These are phyloP conservation scores for Fusarium sororula DNA, from an alignment of 2,329 filamentous ascomycete genomes.

Conservation along the genomic window DNA sequence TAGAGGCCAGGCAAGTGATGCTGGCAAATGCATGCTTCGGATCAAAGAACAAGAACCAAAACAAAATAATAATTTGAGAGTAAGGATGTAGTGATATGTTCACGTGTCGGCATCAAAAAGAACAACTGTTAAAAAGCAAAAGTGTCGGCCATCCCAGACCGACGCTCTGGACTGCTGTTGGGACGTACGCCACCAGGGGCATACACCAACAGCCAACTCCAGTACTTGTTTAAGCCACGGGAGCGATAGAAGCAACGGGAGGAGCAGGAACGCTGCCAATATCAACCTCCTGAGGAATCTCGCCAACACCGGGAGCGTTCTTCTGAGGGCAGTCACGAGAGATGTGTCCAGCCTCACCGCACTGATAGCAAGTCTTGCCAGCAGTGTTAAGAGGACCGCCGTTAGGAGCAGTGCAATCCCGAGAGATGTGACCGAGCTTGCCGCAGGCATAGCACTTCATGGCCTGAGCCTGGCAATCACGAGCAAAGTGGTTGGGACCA, in stretches of 20 bases:
- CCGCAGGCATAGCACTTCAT: slow-evolving; percentile 99
- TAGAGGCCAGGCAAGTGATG: slow-evolving; percentile 40
- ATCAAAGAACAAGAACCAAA: slow-evolving; percentile 45
- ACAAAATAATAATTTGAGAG: slow-evolving; percentile 42
- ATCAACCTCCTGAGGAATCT: slow-evolving; percentile 57
- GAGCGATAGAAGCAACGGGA: slow-evolving; percentile 57
- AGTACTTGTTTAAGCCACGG: slow-evolving; percentile 48
- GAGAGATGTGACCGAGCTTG: slow-evolving; percentile 92
- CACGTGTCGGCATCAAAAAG: slow-evolving; percentile 44
- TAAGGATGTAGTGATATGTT: slow-evolving; percentile 40
- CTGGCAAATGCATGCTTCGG: slow-evolving; percentile 44
- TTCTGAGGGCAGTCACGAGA: slow-evolving; percentile 91
- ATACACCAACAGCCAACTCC: slow-evolving; percentile 20
- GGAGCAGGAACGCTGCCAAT: slow-evolving; percentile 53
- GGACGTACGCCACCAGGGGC: slow-evolving; percentile 1
- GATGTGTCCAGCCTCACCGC: slow-evolving; percentile 94
- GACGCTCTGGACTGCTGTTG: slow-evolving; percentile 15
- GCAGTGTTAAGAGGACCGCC: slow-evolving; percentile 94
- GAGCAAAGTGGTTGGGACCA: slow-evolving; percentile 96
- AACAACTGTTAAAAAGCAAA: slow-evolving; percentile 39
- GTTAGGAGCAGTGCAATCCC: slow-evolving; percentile 95
- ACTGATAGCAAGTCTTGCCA: slow-evolving; percentile 99
- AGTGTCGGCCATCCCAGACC: slow-evolving; percentile 16
- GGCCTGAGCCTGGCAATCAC: slow-evolving; percentile 96
- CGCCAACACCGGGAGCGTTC: slow-evolving; percentile 57